Evolutionary conservation across 306 rosid genomes (phyloP).

Genomic region (Vachellia pachyceras): DNA sequence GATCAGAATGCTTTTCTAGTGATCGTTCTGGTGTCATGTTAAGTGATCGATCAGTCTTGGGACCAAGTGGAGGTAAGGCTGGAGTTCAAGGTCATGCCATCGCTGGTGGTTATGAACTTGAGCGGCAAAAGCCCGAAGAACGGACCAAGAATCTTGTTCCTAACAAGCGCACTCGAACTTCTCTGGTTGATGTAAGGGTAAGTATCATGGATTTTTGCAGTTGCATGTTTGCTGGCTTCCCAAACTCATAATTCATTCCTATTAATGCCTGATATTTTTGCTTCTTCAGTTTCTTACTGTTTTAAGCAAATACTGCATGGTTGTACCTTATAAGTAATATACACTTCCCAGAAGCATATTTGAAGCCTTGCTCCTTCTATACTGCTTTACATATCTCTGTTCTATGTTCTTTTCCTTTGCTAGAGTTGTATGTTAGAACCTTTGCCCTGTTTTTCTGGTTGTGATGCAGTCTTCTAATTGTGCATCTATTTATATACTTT

Average conservation of each 20-base stretch:
- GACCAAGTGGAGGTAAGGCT: slow-evolving; percentile 71
- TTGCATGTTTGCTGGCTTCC: slow-evolving; percentile 23
- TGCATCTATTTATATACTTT: background rate
- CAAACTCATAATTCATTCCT: slow-evolving; percentile 18
- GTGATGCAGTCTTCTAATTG: background rate
- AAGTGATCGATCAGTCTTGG: slow-evolving; percentile 75
- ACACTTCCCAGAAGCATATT: slow-evolving; percentile 26
- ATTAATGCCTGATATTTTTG: slow-evolving; percentile 18
- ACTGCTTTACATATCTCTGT: slow-evolving; percentile 33
- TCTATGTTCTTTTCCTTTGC: slow-evolving; percentile 32
- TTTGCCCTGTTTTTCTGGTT: slow-evolving; percentile 15
- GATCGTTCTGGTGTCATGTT: slow-evolving; percentile 70
- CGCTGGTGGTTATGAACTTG: slow-evolving; percentile 78
- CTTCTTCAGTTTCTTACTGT: slow-evolving; percentile 36
- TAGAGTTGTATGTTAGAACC: slow-evolving; percentile 31
- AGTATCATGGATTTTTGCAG: slow-evolving; percentile 33
- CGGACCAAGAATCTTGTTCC: slow-evolving; percentile 71
- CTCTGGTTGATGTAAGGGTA: slow-evolving; percentile 88
- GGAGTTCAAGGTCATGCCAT: slow-evolving; percentile 78
- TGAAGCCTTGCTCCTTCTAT: slow-evolving; percentile 26
- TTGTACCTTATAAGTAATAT: slow-evolving; percentile 3
- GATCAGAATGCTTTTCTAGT: slow-evolving; percentile 72
- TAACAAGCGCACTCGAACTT: slow-evolving; percentile 94
- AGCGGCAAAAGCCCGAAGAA: slow-evolving; percentile 91
- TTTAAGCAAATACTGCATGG: slow-evolving; percentile 14